Conservation (phyloP, 169 alveolate species). For the Toxoplasma gondii region DNA sequence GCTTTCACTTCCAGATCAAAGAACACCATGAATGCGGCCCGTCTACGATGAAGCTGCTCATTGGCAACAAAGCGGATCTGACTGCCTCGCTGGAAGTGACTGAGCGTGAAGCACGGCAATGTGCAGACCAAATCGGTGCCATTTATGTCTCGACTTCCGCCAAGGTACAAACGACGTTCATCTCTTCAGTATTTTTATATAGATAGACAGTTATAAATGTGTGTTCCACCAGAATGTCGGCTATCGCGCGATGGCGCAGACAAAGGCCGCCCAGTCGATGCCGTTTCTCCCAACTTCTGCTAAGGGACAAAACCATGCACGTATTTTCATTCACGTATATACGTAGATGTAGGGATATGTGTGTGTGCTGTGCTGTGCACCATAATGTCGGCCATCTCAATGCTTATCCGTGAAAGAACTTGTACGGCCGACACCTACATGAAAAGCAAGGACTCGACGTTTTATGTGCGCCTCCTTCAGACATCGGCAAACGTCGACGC, state of each 20-base stretch:
- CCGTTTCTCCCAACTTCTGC: too few species aligned
- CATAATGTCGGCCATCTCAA: too few species aligned
- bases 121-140: slow-evolving; percentile 70
- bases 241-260: too few species aligned
- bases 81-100: slow-evolving; percentile 65
- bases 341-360: not conserved
- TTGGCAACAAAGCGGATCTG: slow-evolving; percentile 93
- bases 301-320: too few species aligned
- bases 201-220: too few species aligned
- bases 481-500: slow-evolving; percentile 31
- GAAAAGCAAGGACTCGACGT: too few species aligned
- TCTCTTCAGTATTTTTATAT: not conserved
- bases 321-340: too few species aligned
- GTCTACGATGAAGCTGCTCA: slow-evolving; percentile 83
- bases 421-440: too few species aligned
- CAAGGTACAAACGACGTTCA: slow-evolving; percentile 22
- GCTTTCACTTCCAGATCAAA: not conserved
- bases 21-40: slow-evolving; percentile 53
- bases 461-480: not conserved
- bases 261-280: too few species aligned
- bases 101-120: slow-evolving; percentile 67
- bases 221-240: too few species aligned
- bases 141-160: slow-evolving; percentile 76
- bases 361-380: too few species aligned
- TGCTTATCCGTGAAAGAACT: too few species aligned